Base-by-base conservation (phyloP, 306 rosid genomes). In the Gleditsia sinensis region DNA sequence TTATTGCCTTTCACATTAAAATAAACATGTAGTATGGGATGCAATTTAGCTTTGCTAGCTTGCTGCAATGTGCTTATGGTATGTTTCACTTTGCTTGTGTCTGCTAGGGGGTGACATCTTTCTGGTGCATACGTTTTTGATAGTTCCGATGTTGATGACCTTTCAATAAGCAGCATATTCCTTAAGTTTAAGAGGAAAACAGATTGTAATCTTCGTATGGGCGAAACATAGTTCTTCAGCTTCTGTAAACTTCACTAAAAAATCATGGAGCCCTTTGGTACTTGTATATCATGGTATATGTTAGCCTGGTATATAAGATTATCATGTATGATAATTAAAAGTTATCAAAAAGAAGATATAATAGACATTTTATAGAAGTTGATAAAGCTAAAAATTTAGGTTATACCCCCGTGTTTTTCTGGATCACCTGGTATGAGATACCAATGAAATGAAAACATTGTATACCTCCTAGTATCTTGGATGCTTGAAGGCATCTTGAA, bases 1-100 rank as follows among this genome's bases (percentile, higher is more conserved):
- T 32, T 51, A 40, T 42, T 67, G 28, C 69, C n/a, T 66, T 34
- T 49, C 30, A 19, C 77, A 43, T 63, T 71, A 23, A 48, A 42
- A 42, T 61, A 45, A 42, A 71, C 54, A 63, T 46, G 42, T 7
- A 16, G 13, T 27, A 56, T 23, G 23, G 37, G 62, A 48, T 50
- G 39, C 24, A 48, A 23, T 67, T 67, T 48, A 36, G 53, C 40
- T 30, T 28, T 71, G 20, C 39, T 56, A 16, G 56, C 10, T 56
- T 37, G 3, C 57, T 46, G 23, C 40, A 45, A 24, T 55, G 39
- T 13, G 20, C 50, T 50, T 34, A 19, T 20, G 2, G 2, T 5
- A 16, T 0, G 36, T 66, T 55, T 75, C 14, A 54, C 19, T 51
- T 70, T 54, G 48, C 48, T 20, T 30, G 30, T 49, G 60, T 23